Base-by-base conservation (phyloP, 805 yeast genomes). In the Wickerhamomyces mucosus region DNA sequence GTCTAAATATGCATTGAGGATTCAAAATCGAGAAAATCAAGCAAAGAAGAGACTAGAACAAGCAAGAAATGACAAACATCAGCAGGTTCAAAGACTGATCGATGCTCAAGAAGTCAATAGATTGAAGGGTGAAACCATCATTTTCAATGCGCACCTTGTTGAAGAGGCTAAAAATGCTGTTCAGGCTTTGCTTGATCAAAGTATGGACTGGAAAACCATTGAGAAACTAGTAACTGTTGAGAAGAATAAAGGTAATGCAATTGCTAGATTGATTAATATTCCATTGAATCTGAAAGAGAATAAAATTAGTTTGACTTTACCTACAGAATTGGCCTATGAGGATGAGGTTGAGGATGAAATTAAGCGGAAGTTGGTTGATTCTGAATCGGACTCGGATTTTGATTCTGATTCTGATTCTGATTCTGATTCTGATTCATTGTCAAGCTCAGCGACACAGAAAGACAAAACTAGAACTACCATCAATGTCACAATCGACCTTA, bases 151-250 rank as follows among this genome's bases (percentile, higher is more conserved):
- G 5, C 75, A 74, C 18, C 43, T 72, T 17, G 85, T 88, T 5
- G 92, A 80, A 30, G 71, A 72, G 13, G 85, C 92, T 29, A 78
- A 72, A 37, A 54, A 50, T 7, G 77, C 81, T 3, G 81, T 89
- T 5, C 79, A 77, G 36, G 59, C 63, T 1, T 57, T 85, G 33
- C 39, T 86, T 5, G 76, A 78, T 34, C 92, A 83, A 48, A 88
- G 83, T 40, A 83, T 85, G 84, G 96, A 89, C 51, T 89, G 98
- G 98, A 70, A 72, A 26, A 79, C 84, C 38, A 88, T 88, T 39
- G 95, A 81, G 50, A 74, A 76, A 39, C 56, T 80, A 35, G 76
- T 89, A 31, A 59, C 67, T 29, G 64, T 75, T 31, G 95, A 89
- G 48, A 77, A 83, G 43, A 55, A 61, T 2, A 69, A 77, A 43